Evolutionary conservation across 2,329 filamentous ascomycete genomes (phyloP), one percentile per base, ranked within the genome.

Genomic region (Phyllosticta citribraziliensis): DNA sequence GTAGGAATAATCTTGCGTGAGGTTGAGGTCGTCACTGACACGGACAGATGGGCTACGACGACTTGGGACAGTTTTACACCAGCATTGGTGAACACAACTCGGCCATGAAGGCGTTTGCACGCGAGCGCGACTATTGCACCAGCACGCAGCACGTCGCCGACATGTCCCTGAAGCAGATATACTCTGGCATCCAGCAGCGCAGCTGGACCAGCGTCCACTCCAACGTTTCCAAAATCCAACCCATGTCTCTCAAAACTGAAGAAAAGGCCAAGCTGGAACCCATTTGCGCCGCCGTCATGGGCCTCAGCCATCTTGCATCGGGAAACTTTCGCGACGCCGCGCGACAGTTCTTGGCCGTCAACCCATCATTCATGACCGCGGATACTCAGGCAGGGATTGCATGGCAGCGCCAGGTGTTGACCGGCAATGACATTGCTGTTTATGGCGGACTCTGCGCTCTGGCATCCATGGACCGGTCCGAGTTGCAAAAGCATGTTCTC

Each of bases 401-500:
- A 68, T 79, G 77, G 62, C 88, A 88, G 72, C 88, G 85, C 64
- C 83, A 89, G 57, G 81, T 96, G 25, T 80, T 90, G 54, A 91
- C 86, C 27, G 82, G 87, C 6, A 97, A 97, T 70, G 94, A 99
- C 68, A 79, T 99, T 22, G 93, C 94, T 20, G 83, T 94, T 9
- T 99, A 97, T 67, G 94, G 93, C 56, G 92, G 90, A 5, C 83
- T 99, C 24, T 88, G 93, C 65, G 90, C 94, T 5, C 82, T 99
- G 24, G 93, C 93, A 25, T 91, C 90, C 1, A 95, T 97, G 88
- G 83, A 89, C 63, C 85, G 94, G 55, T 78, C 80, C 8, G 85
- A 90, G 64, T 80, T 99, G 22, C 88, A 94, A 72, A 77, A 75
- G 5, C 79, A 80, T 6, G 91, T 97, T 2, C 82, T 99, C 0